A percentile compares a stretch with the other conserved stretches of the same genome.
These are phyloP conservation scores for Draba incana DNA, from an alignment of 345 rosid species.

Conservation along the genomic window DNA sequence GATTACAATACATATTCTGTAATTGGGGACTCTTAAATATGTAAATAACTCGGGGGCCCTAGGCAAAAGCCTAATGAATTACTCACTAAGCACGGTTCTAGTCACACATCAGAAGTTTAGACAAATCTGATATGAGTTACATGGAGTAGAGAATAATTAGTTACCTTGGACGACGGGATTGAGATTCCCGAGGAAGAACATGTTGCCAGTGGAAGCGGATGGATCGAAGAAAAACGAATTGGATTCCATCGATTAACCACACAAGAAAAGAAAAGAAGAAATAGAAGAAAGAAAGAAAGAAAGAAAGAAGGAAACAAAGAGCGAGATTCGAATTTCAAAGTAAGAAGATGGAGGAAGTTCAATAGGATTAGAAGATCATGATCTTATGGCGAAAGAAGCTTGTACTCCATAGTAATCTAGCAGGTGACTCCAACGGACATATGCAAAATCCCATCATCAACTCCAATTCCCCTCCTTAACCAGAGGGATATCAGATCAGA, in stretches of 20 bases:
- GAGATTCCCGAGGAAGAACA: conserved; percentile 65
- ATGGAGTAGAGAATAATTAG: neutral
- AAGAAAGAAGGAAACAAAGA: neutral
- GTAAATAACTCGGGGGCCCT: too few species aligned
- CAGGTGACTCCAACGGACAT: conserved; percentile 80
- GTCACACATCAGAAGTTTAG: too few species aligned
- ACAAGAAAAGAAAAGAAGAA: neutral
- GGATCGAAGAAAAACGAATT: conserved; percentile 68
- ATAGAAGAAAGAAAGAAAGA: conserved; percentile 7
- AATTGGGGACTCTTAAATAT: too few species aligned
- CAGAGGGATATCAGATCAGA: conserved; percentile 25
- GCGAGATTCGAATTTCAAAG: neutral
- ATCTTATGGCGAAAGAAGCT: conserved; percentile 99
- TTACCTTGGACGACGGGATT: conserved; percentile 62
- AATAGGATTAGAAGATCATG: conserved; percentile 60
- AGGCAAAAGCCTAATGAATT: too few species aligned
- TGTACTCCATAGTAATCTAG: conserved; percentile 91
- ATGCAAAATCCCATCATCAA: conserved; percentile 84
- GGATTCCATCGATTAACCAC: conserved; percentile 56
- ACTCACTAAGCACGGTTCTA: too few species aligned
- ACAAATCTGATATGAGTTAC: too few species aligned
- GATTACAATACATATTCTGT: too few species aligned
- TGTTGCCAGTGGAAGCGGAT: conserved; percentile 58
- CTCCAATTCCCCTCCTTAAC: conserved; percentile 17
- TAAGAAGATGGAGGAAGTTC: neutral